Evolutionary conservation across 2,329 filamentous ascomycete species (phyloP).

Genomic region (Colletotrichum sp.): DNA sequence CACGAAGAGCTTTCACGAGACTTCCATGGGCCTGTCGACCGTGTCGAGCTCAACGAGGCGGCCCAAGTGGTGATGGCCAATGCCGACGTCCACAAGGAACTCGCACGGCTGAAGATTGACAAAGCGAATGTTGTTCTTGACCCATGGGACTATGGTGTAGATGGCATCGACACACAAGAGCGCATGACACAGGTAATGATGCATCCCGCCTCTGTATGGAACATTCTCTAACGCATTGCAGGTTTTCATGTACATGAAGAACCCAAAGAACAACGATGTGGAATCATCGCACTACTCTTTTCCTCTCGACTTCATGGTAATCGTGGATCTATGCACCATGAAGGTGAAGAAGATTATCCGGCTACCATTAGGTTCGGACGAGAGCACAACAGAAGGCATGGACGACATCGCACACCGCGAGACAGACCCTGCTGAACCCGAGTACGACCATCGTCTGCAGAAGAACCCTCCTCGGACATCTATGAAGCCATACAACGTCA

Average conservation of each 20-base stretch:
- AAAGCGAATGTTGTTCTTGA: background rate
- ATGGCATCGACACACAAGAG: background rate
- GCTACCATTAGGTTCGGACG: background rate
- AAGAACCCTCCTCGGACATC: constrained; percentile 24
- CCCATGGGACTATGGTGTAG: background rate
- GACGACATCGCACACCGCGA: background rate
- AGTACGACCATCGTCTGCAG: constrained; percentile 35
- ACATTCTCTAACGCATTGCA: background rate
- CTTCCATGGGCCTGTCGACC: background rate
- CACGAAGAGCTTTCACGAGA: background rate
- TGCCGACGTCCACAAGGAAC: background rate
- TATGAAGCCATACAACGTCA: constrained; percentile 41
- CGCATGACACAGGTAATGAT: background rate
- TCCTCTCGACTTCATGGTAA: background rate
- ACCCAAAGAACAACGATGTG: background rate
- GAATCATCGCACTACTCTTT: background rate
- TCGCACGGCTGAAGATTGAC: background rate
- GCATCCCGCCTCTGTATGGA: accelerated
- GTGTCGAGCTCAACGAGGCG: background rate
- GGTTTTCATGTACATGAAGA: constrained; percentile 1
- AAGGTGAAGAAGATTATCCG: background rate
- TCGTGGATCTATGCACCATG: background rate
- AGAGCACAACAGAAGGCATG: background rate
- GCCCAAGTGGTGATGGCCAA: background rate
- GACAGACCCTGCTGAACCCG: background rate